Evolutionary conservation across 1,284 basidiomycete species (phyloP), one percentile per base, ranked within the genome.

Genomic region (Irpex lacteus): DNA sequence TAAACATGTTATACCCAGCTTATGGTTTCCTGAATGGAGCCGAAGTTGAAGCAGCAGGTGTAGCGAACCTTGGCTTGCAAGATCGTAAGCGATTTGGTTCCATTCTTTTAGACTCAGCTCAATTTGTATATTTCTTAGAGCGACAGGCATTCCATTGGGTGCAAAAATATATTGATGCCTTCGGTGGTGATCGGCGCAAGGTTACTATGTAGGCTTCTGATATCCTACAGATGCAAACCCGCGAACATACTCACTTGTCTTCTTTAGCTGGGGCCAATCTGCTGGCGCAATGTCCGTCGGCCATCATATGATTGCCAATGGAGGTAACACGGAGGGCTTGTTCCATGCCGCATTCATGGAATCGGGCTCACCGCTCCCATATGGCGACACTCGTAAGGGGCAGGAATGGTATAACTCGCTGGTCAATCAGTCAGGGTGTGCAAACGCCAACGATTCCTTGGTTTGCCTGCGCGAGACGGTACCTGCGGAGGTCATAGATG

Each of bases 121-220:
- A 32, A n/a, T 15, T 13, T 60, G 21, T 56, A 38, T 21, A 52
- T 38, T 13, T 26, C 60, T 6, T 55, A 86, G 85, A 86, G 70
- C 80, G 82, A 6, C 70, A 79, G 44, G 87, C 87, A 0, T 72
- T 92, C 13, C 72, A 84, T 64, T 92, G 89, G 89, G 71, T 83
- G 0, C 76, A 81, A 36, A 66, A 76, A 60, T 77, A 82, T 64
- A 81, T 84, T 55, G 60, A 66, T 7, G 69, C 69, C 0, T 82
- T 82, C 66, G 79, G 81, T 5, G 81, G 81, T 3, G 79, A 83
- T 65, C 72, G 74, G 0, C 67, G 64, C 6, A 77, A 78, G 62
- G 73, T 77, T 11, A 77, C 70, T 13, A 74, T 76, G 74, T 72
- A 56, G 53, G 59, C 21, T 26, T 26, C 26, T 26, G 19, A 52